A percentile compares a stretch with the other conserved stretches of the same genome.
phyloP scores from a whole-genome alignment of 371 early-diverging fungal species.

The Basidiobolus heterosporus region DNA sequence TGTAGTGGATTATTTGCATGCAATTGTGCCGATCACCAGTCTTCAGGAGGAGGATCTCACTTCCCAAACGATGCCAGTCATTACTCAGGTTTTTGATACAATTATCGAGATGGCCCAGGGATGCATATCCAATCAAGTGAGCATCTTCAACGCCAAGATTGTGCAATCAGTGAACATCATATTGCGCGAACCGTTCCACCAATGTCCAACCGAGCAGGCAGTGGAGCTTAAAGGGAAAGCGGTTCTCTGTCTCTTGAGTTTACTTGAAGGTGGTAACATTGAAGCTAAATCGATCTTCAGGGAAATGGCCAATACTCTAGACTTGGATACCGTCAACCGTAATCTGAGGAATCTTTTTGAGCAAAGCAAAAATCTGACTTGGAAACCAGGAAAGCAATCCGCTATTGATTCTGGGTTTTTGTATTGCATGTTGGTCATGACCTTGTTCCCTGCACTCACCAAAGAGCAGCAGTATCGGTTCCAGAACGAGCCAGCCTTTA shows the following conservation, averaged over 20 bases:
- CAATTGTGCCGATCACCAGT: conserved; percentile 23
- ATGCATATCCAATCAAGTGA: conserved; percentile 15
- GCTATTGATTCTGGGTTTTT: conserved; percentile 20
- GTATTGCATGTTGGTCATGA: conserved; percentile 23
- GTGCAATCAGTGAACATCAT: conserved; percentile 29
- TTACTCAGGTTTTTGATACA: conserved; percentile 35
- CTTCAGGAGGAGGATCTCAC: conserved; percentile 17
- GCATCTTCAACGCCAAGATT: conserved; percentile 31
- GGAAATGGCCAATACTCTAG: conserved; percentile 24
- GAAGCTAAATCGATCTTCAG: conserved; percentile 24
- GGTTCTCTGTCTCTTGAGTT: conserved; percentile 23
- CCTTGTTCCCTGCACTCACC: conserved; percentile 15
- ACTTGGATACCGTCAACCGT: conserved; percentile 14
- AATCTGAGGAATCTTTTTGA: conserved; percentile 18
- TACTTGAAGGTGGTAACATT: conserved; percentile 32
- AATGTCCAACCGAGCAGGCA: conserved; percentile 12
- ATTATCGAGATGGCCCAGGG: conserved; percentile 35
- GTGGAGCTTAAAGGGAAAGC: conserved; percentile 29
- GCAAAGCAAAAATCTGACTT: conserved; percentile 6
- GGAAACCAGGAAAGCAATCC: conserved; percentile 11
- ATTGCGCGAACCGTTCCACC: conserved; percentile 15
- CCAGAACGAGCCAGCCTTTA: conserved; percentile 17
- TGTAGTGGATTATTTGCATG: conserved; percentile 32
- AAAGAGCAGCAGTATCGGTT: conserved; percentile 10
- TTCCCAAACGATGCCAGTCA: conserved; percentile 1